These are phyloP conservation scores for Cystobasidium onofrii DNA, from an alignment of 768 basidiomycete genomes.

Conservation along the genomic window DNA sequence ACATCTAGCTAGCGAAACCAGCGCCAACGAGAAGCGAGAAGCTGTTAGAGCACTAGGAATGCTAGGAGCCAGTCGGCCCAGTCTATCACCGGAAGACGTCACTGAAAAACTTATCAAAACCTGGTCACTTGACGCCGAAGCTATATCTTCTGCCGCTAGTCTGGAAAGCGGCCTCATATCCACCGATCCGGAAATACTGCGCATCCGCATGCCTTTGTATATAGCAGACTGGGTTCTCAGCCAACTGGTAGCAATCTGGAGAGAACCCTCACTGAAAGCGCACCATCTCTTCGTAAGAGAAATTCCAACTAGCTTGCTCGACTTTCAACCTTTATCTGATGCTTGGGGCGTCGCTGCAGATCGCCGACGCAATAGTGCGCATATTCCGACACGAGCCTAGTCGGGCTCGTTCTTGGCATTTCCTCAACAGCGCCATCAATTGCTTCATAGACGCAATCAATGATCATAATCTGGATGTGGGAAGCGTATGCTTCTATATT, in stretches of 20 bases:
- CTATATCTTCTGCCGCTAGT: not conserved
- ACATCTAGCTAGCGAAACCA: constrained; percentile 12
- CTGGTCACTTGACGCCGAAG: not conserved
- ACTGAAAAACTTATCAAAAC: constrained; percentile 2
- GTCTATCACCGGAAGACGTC: not conserved
- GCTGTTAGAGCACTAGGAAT: constrained; percentile 11
- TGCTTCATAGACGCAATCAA: not conserved
- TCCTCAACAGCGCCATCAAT: not conserved
- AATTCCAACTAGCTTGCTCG: not conserved
- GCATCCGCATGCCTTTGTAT: not conserved
- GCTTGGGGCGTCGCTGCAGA: not conserved
- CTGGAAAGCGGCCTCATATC: constrained; percentile 21
- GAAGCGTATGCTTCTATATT: constrained; percentile 1
- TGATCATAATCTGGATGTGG: not conserved
- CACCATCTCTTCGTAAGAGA: constrained; percentile 3
- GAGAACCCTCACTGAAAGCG: not conserved
- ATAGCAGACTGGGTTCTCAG: constrained; percentile 18
- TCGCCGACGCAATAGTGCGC: constrained; percentile 20
- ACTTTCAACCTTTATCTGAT: not conserved
- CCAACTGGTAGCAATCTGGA: constrained; percentile 17
- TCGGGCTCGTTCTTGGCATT: constrained; percentile 12
- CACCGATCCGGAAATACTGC: not conserved
- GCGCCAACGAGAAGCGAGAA: not conserved
- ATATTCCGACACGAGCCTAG: constrained; percentile 20
- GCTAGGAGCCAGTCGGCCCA: constrained; percentile 6